These are phyloP conservation scores for Cryptococcus amylolentus DNA, from an alignment of 1,284 basidiomycete genomes.

Conservation along the genomic window DNA sequence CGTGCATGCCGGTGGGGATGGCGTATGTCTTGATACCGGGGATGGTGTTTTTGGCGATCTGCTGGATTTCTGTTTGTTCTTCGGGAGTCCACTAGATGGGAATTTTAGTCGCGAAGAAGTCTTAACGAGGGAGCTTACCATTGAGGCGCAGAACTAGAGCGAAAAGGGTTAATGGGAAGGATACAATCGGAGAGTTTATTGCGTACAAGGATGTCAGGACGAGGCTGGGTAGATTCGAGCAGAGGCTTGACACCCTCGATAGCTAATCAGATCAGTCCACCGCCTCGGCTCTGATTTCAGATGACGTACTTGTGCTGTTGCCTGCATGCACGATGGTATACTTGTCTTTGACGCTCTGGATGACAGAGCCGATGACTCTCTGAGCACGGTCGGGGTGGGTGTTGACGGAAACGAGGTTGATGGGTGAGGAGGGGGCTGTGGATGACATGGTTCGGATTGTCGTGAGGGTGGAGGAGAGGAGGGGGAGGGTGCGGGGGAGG, in stretches of 20 bases:
- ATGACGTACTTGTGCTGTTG: slow-evolving; percentile 37
- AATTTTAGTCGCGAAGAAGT: neutral
- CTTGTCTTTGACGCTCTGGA: slow-evolving; percentile 41
- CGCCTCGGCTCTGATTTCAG: neutral
- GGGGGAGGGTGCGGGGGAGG: neutral
- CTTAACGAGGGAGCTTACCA: slow-evolving; percentile 21
- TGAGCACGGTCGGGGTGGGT: slow-evolving; percentile 45
- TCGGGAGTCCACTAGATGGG: slow-evolving; percentile 45
- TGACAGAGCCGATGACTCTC: slow-evolving; percentile 42
- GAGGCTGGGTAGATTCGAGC: slow-evolving; percentile 34
- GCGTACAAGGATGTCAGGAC: slow-evolving; percentile 40
- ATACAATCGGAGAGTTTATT: neutral
- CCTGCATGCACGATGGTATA: slow-evolving; percentile 46
- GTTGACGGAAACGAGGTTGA: slow-evolving; percentile 48
- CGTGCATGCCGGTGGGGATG: slow-evolving; percentile 47
- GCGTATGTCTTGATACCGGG: slow-evolving; percentile 46
- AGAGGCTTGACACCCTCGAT: slow-evolving; percentile 44
- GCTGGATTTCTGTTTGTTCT: slow-evolving; percentile 44
- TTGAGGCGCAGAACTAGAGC: slow-evolving; percentile 40
- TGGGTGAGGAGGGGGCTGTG: slow-evolving; percentile 8
- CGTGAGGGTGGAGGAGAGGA: neutral
- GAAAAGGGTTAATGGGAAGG: neutral
- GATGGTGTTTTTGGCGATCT: slow-evolving; percentile 42
- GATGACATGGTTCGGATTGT: slow-evolving; percentile 7
- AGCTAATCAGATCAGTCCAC: neutral